A percentile compares a stretch with the other conserved stretches of the same genome.
phyloP scores from a whole-genome alignment of 148 eudicot genomes.

The Vaccinium darrowii region DNA sequence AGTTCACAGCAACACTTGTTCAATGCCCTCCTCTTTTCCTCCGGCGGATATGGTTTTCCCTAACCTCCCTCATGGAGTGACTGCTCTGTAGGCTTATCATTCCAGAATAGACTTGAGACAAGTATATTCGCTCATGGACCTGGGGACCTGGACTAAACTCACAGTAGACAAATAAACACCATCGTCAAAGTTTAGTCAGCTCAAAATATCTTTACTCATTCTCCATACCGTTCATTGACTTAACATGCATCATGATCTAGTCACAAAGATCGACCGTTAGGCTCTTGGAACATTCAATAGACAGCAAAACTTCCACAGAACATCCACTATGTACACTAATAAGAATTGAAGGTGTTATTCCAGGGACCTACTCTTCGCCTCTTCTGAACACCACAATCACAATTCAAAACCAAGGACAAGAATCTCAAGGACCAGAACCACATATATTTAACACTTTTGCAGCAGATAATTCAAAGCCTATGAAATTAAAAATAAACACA shows the following conservation, averaged over 20 bases:
- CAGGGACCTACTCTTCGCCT: not conserved
- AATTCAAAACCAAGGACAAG: not conserved
- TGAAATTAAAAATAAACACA: not conserved
- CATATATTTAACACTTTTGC: not conserved
- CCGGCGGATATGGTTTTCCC: not conserved
- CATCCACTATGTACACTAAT: not conserved
- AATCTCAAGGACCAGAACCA: constrained; percentile 1
- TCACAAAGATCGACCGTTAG: not conserved
- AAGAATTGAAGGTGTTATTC: not conserved
- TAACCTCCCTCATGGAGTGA: not conserved
- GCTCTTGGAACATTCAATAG: not conserved
- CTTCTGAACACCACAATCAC: constrained; percentile 1
- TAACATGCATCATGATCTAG: not conserved
- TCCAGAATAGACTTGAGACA: not conserved
- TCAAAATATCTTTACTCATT: not conserved
- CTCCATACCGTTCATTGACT: not conserved
- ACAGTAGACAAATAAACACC: not conserved
- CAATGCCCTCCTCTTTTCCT: not conserved
- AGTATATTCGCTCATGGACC: not conserved
- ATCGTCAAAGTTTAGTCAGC: not conserved
- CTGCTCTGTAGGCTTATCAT: not conserved
- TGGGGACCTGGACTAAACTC: not conserved
- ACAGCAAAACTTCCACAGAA: not conserved
- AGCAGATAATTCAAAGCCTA: not conserved
- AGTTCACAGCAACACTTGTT: not conserved